A percentile compares a stretch with the other conserved stretches of the same genome.
Evolutionary conservation across 1,139 yeast species (phyloP).

Genomic region (Candida dubliniensis): DNA sequence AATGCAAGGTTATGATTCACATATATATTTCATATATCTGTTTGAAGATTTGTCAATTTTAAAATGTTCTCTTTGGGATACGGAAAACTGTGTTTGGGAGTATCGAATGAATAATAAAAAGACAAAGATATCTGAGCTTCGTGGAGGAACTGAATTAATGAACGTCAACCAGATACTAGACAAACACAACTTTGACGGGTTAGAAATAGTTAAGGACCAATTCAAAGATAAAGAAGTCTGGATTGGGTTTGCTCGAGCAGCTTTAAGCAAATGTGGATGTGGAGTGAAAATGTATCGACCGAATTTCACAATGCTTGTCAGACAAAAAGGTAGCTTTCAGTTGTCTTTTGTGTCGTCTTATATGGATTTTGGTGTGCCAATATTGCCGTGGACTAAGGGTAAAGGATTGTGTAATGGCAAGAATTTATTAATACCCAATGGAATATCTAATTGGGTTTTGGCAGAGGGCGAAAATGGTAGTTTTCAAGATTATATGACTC

Average conservation of each 20-base stretch:
- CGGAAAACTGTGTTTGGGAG: conserved; percentile 17
- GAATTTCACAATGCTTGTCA: conserved; percentile 27
- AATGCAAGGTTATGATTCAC: conserved; percentile 24
- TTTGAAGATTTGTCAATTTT: conserved; percentile 38
- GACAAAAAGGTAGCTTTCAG: conserved; percentile 22
- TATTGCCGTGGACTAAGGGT: conserved; percentile 31
- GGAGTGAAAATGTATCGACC: conserved; percentile 37
- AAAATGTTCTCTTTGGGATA: conserved; percentile 30
- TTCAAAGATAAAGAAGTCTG: conserved; percentile 29
- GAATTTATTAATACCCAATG: conserved; percentile 38
- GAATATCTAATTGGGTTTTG: conserved; percentile 30
- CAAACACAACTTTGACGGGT: conserved; percentile 6
- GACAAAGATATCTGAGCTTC: conserved; percentile 27
- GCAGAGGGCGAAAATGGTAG: conserved; percentile 10
- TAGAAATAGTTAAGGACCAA: conserved; percentile 11
- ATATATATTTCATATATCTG: conserved; percentile 33
- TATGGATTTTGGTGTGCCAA: conserved; percentile 32
- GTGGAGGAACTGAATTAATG: conserved; percentile 39
- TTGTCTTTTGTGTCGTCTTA: conserved; percentile 34
- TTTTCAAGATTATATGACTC: conserved; percentile 30
- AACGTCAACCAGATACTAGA: conserved; percentile 23
- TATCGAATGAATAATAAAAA: conserved; percentile 4
- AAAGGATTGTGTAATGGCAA: conserved; percentile 22
- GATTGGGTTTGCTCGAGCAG: conserved; percentile 40
- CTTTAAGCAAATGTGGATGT: conserved; percentile 35